Base-by-base conservation (phyloP, 1,284 basidiomycete species). In the Retiboletus flavoniger region DNA sequence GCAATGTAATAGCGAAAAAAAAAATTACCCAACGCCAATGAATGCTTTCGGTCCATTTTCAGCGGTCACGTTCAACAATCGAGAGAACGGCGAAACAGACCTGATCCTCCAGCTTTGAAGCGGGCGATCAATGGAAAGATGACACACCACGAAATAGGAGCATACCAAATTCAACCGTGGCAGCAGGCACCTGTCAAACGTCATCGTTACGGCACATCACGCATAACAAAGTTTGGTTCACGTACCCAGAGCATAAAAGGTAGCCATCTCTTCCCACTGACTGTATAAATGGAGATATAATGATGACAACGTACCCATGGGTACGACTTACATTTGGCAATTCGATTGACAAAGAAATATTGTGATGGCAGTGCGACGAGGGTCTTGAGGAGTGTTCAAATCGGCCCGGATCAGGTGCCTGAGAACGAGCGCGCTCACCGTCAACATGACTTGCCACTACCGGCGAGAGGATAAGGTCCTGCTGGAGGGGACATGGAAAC, bases 401-500 rank as follows among this genome's bases (percentile, higher is more conserved):
- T 16, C 14, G 41, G 21, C 13, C 19, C 19, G 8, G 41, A 2
- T 16, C 10, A 7, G 16, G 21, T 17, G 6, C 26, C n/a, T 43
- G 26, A 35, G 17, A 47, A 50, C 7, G n/a, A 41, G 16, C 2
- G 7, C 14, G 16, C 61, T 48, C n/a, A 61, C 63, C 1, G 61
- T 62, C 47, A 62, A 46, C 17, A 62, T 17, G 39, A 61, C 49
- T 49, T 65, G 63, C 61, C 61, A 62, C 61, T 62, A 19, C 41
- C 26, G 13, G 10, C 9, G 17, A 31, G 24, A 39, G 10, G 35
- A 31, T 41, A 19, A 61, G 51, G 5, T 1, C 17, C 10, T 36
- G 13, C 9, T 29, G 26, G 6, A 43, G 13, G 6, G 26, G n/a
- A 42, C 8, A 31, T 14, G 40, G 11, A 21, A 17, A 17, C n/a